phyloP scores from a whole-genome alignment of 805 yeast genomes.

The Grigorovia transvaalensis region DNA sequence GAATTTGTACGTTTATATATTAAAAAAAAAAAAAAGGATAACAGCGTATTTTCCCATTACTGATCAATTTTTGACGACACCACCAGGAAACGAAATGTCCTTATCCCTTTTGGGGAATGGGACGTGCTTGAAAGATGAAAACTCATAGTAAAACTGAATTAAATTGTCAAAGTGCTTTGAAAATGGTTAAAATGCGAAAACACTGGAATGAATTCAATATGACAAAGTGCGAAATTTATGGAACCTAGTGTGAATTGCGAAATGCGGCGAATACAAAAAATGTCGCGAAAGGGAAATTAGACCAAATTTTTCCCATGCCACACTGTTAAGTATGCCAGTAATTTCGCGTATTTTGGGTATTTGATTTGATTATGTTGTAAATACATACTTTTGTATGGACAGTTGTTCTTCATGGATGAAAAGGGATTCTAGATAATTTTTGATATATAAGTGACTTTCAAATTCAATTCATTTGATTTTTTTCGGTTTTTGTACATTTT shows the following conservation, averaged over 20 bases:
- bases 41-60: not conserved
- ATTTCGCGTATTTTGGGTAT: constrained; percentile 12
- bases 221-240: constrained; percentile 11
- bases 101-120: not conserved
- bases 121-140: not conserved
- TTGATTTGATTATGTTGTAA: not conserved
- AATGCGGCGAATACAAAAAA: not conserved
- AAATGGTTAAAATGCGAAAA: constrained; percentile 10
- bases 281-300: constrained; percentile 2
- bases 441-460: not conserved
- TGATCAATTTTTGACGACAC: not conserved
- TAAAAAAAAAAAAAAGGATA: not conserved
- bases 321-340: constrained; percentile 5
- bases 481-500: not conserved
- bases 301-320: constrained; percentile 14
- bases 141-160: not conserved
- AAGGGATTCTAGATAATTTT: not conserved
- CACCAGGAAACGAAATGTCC: not conserved
- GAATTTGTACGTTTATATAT: not conserved
- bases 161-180: not conserved
- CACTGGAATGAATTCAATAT: constrained; percentile 14
- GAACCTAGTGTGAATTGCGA: constrained; percentile 3
- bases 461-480: not conserved
- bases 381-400: not conserved
- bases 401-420: not conserved